These are phyloP conservation scores for Solanum chmielewskii DNA, from an alignment of 257 asterid genomes.

Conservation along the genomic window DNA sequence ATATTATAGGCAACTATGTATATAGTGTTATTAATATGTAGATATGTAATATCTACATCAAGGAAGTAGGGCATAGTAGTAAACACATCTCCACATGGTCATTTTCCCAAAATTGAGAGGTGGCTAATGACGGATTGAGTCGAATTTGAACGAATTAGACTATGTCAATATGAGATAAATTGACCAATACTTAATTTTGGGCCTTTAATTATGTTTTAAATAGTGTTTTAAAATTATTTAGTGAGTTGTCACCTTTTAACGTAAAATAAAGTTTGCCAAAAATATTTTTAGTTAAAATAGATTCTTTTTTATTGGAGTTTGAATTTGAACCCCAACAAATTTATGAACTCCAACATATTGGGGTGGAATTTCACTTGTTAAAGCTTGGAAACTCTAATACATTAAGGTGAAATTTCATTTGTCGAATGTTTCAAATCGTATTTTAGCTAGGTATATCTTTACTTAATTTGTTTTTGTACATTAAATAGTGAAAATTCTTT, in stretches of 20 bases:
- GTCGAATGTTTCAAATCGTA: not conserved
- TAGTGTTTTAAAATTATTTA: too few species aligned
- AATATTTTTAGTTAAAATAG: not conserved
- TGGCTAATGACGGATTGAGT: accelerated
- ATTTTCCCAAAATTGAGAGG: not conserved
- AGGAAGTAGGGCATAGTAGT: not conserved
- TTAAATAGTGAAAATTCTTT: not conserved
- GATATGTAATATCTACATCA: not conserved
- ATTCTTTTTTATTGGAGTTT: not conserved
- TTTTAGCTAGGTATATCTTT: not conserved
- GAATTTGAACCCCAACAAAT: not conserved
- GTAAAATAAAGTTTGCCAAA: not conserved
- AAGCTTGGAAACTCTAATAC: not conserved
- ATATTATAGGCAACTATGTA: not conserved
- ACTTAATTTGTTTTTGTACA: not conserved
- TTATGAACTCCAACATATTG: not conserved
- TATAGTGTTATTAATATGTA: not conserved
- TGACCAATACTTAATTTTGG: not conserved
- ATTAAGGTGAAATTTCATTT: not conserved
- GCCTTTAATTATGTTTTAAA: too few species aligned
- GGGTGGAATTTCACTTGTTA: not conserved
- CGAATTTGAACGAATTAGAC: not conserved
- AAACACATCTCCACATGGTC: not conserved
- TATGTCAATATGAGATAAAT: not conserved
- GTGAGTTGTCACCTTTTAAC: too few species aligned